Evolutionary conservation across 768 basidiomycete species (phyloP).

Genomic region (Cubamyces lactineus): DNA sequence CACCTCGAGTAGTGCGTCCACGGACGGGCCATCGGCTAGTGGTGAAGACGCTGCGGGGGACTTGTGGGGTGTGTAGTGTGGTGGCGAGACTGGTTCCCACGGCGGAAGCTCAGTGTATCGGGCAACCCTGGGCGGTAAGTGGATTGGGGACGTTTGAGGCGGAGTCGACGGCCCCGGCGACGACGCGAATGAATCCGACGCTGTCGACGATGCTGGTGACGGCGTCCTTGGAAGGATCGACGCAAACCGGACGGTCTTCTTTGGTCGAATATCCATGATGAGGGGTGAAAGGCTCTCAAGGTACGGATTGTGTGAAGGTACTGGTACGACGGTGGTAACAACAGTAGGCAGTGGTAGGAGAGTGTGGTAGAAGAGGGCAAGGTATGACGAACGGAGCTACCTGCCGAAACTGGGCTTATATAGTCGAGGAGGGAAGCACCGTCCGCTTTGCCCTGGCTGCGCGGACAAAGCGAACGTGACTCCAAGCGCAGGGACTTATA

Average conservation of each 20-base stretch:
- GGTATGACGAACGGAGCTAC: neutral
- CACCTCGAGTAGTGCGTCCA: conserved; percentile 18
- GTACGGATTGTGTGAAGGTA: neutral
- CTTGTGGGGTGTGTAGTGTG: neutral
- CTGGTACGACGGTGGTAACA: neutral
- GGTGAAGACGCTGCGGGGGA: neutral
- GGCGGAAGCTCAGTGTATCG: neutral
- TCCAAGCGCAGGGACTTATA: neutral
- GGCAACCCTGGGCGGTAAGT: neutral
- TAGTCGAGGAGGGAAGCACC: conserved; percentile 1
- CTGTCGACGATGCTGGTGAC: conserved; percentile 19
- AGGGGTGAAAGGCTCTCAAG: neutral
- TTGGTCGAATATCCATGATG: neutral
- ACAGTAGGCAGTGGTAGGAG: neutral
- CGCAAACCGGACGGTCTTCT: conserved; percentile 21
- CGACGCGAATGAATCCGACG: conserved; percentile 7
- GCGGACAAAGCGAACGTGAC: conserved; percentile 15
- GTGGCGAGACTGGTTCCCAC: conserved; percentile 8
- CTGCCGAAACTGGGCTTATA: conserved; percentile 10
- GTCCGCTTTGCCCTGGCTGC: conserved; percentile 10
- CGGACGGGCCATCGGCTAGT: neutral
- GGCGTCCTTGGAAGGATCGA: conserved; percentile 13
- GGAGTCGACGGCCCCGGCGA: conserved; percentile 17
- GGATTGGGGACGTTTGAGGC: conserved; percentile 1
- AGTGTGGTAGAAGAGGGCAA: neutral